Evolutionary conservation across 768 basidiomycete genomes (phyloP).

Genomic region (Coprinopsis sp.): DNA sequence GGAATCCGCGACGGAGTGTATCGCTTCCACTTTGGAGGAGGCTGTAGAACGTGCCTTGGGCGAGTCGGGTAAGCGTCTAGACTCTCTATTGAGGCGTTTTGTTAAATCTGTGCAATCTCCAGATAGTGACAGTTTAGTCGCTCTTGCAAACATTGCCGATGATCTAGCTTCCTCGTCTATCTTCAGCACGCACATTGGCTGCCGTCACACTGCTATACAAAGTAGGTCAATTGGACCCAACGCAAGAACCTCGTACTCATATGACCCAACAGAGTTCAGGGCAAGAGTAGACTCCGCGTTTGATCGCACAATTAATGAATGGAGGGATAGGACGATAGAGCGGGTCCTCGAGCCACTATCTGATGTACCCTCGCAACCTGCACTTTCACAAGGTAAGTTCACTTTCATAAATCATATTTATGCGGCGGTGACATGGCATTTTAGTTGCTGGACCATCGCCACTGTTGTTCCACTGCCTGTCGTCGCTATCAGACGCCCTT

Average conservation of each 20-base stretch:
- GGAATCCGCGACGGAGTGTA: slow-evolving; percentile 37
- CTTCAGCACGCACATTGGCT: slow-evolving; percentile 43
- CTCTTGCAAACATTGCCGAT: slow-evolving; percentile 42
- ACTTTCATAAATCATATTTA: background rate
- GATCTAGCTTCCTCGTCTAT: slow-evolving; percentile 41
- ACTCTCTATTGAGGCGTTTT: background rate
- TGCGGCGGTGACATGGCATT: slow-evolving; percentile 2
- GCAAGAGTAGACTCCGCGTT: slow-evolving; percentile 36
- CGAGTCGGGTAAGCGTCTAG: slow-evolving; percentile 30
- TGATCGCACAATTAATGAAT: slow-evolving; percentile 43
- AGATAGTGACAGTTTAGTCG: slow-evolving; percentile 28
- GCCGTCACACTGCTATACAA: slow-evolving; percentile 25
- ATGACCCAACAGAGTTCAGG: slow-evolving; percentile 42
- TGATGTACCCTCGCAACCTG: background rate
- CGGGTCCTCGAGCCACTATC: slow-evolving; percentile 19
- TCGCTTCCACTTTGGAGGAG: slow-evolving; percentile 38
- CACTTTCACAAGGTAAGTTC: slow-evolving; percentile 19
- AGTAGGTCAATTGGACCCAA: slow-evolving; percentile 14
- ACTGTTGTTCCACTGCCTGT: slow-evolving; percentile 48
- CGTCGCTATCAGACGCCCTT: slow-evolving; percentile 48
- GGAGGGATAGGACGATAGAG: slow-evolving; percentile 45
- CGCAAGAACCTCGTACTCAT: background rate
- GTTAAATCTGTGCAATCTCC: too few relatives aligned
- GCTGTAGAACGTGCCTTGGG: slow-evolving; percentile 26
- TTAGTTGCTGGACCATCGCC: slow-evolving; percentile 43